phyloP scores from a whole-genome alignment of 208 protist species.

The Leishmania aethiopica region DNA sequence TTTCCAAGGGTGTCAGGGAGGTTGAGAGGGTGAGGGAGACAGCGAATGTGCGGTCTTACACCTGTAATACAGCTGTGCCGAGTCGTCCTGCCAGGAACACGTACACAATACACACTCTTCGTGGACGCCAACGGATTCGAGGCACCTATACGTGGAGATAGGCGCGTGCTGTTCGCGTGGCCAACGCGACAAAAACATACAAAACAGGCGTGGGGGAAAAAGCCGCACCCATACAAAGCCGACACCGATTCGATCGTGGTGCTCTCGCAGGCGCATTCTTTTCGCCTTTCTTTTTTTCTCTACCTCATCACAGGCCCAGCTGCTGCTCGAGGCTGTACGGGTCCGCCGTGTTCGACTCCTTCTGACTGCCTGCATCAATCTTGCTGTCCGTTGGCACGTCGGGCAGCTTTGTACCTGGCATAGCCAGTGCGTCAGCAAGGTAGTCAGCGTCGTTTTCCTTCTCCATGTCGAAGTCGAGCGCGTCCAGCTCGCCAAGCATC shows the following conservation, averaged over 20 bases:
- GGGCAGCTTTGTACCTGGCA: conserved; percentile 62
- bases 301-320: conserved; percentile 65
- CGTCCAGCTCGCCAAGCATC: conserved; percentile 89
- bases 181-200: neutral
- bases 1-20: neutral
- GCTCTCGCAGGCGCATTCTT: neutral
- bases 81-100: neutral
- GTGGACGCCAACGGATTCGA: neutral
- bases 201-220: neutral
- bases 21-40: neutral
- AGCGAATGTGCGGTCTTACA: neutral
- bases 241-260: neutral
- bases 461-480: conserved; percentile 85
- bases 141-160: neutral
- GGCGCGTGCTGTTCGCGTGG: neutral
- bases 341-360: conserved; percentile 55
- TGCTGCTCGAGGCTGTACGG: conserved; percentile 88
- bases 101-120: neutral
- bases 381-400: conserved; percentile 46
- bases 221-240: neutral
- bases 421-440: conserved; percentile 79
- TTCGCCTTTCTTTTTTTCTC: neutral
- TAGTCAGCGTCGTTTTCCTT: conserved; percentile 81
- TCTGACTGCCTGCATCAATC: conserved; percentile 31
- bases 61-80: neutral